Evolutionary conservation across 1,284 basidiomycete genomes (phyloP).

Genomic region (Erythrobasidium hasegawianum): DNA sequence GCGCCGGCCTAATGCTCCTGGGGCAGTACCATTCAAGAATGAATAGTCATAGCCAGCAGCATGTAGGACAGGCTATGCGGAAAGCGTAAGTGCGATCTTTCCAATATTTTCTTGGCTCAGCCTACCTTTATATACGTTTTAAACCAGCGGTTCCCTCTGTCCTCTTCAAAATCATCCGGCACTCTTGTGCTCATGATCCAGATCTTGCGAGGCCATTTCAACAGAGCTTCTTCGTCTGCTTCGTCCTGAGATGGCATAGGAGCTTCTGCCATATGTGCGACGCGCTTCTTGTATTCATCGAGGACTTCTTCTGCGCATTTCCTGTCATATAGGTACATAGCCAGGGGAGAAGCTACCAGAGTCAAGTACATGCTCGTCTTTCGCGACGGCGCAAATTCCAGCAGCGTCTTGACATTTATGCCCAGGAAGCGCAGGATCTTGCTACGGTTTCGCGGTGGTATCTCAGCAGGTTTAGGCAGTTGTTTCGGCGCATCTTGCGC

Average conservation of each 20-base stretch:
- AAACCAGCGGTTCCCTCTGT: conserved; percentile 80
- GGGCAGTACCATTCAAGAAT: conserved; percentile 71
- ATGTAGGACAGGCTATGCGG: conserved; percentile 75
- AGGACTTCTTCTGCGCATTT: conserved; percentile 23
- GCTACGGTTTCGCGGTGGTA: conserved; percentile 14
- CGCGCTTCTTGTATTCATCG: conserved; percentile 20
- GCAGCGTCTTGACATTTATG: conserved; percentile 26
- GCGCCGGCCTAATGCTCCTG: conserved; percentile 76
- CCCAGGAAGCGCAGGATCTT: conserved; percentile 27
- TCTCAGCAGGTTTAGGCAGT: neutral
- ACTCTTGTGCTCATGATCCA: conserved; percentile 83
- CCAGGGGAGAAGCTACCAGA: conserved; percentile 18
- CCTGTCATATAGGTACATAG: conserved; percentile 28
- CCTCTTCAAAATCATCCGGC: conserved; percentile 90
- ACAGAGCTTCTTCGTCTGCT: conserved; percentile 11
- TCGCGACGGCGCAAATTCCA: conserved; percentile 17
- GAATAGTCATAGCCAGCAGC: conserved; percentile 92
- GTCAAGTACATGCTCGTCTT: conserved; percentile 30
- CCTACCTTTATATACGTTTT: conserved; percentile 92
- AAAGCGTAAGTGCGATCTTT: neutral
- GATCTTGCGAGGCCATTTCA: conserved; percentile 71
- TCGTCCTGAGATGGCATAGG: conserved; percentile 18
- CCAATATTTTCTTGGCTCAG: conserved; percentile 25
- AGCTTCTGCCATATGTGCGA: conserved; percentile 24
- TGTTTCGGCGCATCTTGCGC: neutral